Conservation (phyloP, 352 stramenopile species). For the Pythium sukuiense region DNA sequence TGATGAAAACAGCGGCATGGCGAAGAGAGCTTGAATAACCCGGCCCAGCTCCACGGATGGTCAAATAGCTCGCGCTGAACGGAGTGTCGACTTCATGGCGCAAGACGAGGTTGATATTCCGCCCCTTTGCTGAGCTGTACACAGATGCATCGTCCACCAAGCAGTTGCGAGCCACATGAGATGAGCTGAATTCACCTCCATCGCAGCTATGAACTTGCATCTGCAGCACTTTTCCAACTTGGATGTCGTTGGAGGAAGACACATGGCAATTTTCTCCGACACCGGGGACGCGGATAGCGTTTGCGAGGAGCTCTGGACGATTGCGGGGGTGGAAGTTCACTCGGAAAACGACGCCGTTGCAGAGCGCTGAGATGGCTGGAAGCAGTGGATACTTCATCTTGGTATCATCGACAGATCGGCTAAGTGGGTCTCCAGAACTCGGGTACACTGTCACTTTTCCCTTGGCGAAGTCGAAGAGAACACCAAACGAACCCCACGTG, state of each 20-base stretch:
- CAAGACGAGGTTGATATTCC: constrained; percentile 80
- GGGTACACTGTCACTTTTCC: constrained; percentile 55
- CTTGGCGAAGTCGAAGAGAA: constrained; percentile 80
- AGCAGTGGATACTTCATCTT: constrained; percentile 41
- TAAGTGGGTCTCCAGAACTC: constrained; percentile 42
- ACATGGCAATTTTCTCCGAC: constrained; percentile 46
- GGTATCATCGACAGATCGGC: constrained; percentile 34
- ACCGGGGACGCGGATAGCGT: constrained; percentile 22
- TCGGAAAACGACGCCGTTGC: constrained; percentile 66
- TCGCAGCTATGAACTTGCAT: constrained; percentile 71
- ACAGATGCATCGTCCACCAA: constrained; percentile 78
- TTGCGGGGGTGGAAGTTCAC: constrained; percentile 65
- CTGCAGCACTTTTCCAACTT: constrained; percentile 70
- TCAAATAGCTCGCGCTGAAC: constrained; percentile 78
- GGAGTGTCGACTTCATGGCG: constrained; percentile 79
- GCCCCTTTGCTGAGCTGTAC: constrained; percentile 72
- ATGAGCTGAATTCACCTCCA: constrained; percentile 79
- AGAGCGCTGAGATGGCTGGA: constrained; percentile 62
- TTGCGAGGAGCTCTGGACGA: constrained; percentile 52
- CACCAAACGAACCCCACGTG: constrained; percentile 49
- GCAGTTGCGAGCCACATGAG: constrained; percentile 63
- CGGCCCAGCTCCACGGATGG: constrained; percentile 64
- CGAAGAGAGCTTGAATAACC: constrained; percentile 79
- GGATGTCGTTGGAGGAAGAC: constrained; percentile 55
- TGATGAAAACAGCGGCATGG: constrained; percentile 69